Base-by-base conservation (phyloP, 768 basidiomycete genomes). In the Phylloporus sp. region DNA sequence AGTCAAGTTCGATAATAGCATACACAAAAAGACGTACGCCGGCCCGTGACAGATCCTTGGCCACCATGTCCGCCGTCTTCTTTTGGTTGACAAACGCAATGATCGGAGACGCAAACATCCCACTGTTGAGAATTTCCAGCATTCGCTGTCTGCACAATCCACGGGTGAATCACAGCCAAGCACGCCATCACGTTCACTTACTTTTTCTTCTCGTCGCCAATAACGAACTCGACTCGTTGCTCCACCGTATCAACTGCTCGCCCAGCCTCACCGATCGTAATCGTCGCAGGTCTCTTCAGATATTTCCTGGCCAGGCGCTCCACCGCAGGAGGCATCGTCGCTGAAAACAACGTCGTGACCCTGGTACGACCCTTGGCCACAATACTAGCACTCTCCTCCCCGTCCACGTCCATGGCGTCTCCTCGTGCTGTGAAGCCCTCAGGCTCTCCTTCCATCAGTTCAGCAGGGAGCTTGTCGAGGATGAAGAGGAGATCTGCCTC, bases 11-110 rank as follows among this genome's bases (percentile, higher is more conserved):
- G 7, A 41, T 17, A 21, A 21, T 10, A 33, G 17, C 34, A 13
- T 13, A 31, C 27, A 44, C n/a, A 21, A 37, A n/a, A 39, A 32
- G 20, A 78, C 88, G 33, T 65, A 94, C 88, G 18, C 90, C 87
- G 32, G 84, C 90, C 42, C 92, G 87, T 39, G 84, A 83, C 3
- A 99, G 73, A 61, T 97, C 94, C 65, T 94, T 94, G 31, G 91
- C 86, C 27, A 99, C 91, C 84, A 93, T 90, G 64, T 99, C 96
- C 41, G 94, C 95, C 11, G 92, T 95, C 77, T 97, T 96, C 77
- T 99, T 99, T 69, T 98, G 94, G 66, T 98, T 98, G 73, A 97
- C 94, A 69, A 98, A 99, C 17, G 93, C 89, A 53, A 99, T 99
- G 57, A 99, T 98, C 5, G 96, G 96, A 15, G 96, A 81, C 28